Conservation (phyloP, 257 asterid species). For the Penstemon davidsonii region DNA sequence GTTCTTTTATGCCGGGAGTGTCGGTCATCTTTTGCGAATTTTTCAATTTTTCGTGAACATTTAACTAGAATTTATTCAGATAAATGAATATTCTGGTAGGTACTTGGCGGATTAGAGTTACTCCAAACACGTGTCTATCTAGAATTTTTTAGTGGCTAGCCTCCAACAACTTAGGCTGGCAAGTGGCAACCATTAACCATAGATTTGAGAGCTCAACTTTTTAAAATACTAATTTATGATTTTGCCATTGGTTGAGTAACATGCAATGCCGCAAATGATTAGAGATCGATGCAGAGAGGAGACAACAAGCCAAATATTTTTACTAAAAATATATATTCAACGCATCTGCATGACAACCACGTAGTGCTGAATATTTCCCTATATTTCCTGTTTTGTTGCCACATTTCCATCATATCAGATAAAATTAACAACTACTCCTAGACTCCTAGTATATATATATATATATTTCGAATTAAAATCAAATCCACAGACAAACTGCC, state of each 20-base stretch:
- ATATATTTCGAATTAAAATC: background rate
- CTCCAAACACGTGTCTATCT: too few species aligned
- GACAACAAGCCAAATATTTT: conserved; percentile 23
- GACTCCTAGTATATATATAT: too few species aligned
- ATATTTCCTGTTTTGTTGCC: conserved; percentile 12
- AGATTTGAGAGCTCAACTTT: background rate
- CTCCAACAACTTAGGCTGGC: background rate
- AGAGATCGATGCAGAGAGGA: conserved; percentile 13
- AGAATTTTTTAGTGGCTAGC: too few species aligned
- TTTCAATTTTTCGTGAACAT: too few species aligned
- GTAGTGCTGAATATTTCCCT: background rate
- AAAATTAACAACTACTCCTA: too few species aligned
- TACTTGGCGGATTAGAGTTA: too few species aligned
- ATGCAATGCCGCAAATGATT: conserved; percentile 23
- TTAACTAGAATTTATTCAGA: too few species aligned
- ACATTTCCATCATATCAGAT: background rate
- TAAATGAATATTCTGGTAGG: too few species aligned
- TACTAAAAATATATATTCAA: background rate
- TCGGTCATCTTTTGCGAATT: too few species aligned
- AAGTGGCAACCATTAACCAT: background rate
- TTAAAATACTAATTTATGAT: background rate
- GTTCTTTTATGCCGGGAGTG: too few species aligned
- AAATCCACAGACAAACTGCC: background rate
- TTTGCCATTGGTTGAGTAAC: conserved; percentile 20
- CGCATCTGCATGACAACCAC: conserved; percentile 12